These are phyloP conservation scores for Fusarium sp. DNA, from an alignment of 2,329 filamentous ascomycete genomes.

Conservation along the genomic window DNA sequence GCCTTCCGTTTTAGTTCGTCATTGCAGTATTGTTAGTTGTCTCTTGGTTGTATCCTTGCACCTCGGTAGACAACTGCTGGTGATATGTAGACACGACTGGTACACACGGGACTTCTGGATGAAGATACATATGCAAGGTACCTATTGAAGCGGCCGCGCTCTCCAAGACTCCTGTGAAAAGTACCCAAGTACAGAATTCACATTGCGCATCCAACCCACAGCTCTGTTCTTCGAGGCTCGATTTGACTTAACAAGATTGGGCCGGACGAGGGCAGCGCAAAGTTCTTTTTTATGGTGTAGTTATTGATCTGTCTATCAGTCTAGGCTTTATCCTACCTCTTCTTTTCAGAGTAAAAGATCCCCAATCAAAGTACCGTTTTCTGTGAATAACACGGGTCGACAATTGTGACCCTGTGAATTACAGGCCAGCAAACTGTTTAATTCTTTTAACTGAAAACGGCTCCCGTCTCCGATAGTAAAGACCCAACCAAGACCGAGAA, in stretches of 20 bases:
- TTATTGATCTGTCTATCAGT: not conserved
- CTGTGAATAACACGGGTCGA: not conserved
- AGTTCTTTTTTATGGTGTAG: not conserved
- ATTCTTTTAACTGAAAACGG: not conserved
- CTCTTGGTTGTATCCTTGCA: slow-evolving; percentile 16
- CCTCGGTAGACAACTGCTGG: not conserved
- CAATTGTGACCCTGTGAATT: not conserved
- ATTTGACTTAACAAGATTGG: not conserved
- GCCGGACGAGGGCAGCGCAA: not conserved
- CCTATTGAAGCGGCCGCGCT: slow-evolving; percentile 19
- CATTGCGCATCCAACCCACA: not conserved
- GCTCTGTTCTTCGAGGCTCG: not conserved
- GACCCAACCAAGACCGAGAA: not conserved
- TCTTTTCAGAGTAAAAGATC: not conserved
- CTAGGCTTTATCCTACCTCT: not conserved
- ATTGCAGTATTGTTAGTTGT: not conserved
- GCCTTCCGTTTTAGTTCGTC: slow-evolving; percentile 35
- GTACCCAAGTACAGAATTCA: not conserved
- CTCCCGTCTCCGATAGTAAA: not conserved
- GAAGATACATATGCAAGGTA: not conserved
- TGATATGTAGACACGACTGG: not conserved
- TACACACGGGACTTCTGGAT: not conserved
- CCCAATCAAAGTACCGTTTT: not conserved
- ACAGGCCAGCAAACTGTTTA: not conserved
- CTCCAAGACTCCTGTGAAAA: not conserved